These are phyloP conservation scores for Globisporangium cylindrosporum DNA, from an alignment of 352 stramenopile genomes.

Conservation along the genomic window DNA sequence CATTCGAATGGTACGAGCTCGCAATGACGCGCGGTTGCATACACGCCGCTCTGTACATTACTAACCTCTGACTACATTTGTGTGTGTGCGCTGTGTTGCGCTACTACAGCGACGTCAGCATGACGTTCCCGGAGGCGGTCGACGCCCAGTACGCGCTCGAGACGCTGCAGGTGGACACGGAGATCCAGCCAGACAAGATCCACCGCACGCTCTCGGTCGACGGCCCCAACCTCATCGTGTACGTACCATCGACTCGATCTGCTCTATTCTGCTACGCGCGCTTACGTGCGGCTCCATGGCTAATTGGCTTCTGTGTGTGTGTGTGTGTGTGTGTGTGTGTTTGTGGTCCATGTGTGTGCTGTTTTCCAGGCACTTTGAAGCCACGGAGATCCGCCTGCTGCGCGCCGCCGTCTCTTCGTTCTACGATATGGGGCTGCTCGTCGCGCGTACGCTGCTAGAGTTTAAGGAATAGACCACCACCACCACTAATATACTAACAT, in stretches of 20 bases:
- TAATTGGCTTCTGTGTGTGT: neutral
- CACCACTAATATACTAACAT: neutral
- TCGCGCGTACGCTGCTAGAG: constrained; percentile 74
- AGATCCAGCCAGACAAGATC: constrained; percentile 87
- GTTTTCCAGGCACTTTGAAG: constrained; percentile 68
- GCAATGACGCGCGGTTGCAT: neutral
- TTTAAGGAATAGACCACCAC: constrained; percentile 70
- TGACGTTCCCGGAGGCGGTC: constrained; percentile 62
- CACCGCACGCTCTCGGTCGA: constrained; percentile 64
- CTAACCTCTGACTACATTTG: neutral
- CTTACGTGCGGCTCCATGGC: constrained; percentile 3
- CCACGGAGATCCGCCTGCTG: constrained; percentile 80
- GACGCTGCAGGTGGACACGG: constrained; percentile 84
- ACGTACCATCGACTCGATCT: constrained; percentile 24
- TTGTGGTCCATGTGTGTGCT: neutral
- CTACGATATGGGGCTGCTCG: constrained; percentile 83
- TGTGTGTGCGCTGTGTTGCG: neutral
- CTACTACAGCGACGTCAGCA: constrained; percentile 43
- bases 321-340: neutral
- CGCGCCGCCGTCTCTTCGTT: constrained; percentile 84
- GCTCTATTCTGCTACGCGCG: neutral
- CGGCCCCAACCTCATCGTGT: constrained; percentile 65
- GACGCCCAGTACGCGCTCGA: constrained; percentile 71
- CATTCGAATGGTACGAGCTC: constrained; percentile 72
- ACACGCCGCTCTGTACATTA: neutral